These are phyloP conservation scores for Rhodotorula glutinis DNA, from an alignment of 1,284 basidiomycete species.

Conservation along the genomic window DNA sequence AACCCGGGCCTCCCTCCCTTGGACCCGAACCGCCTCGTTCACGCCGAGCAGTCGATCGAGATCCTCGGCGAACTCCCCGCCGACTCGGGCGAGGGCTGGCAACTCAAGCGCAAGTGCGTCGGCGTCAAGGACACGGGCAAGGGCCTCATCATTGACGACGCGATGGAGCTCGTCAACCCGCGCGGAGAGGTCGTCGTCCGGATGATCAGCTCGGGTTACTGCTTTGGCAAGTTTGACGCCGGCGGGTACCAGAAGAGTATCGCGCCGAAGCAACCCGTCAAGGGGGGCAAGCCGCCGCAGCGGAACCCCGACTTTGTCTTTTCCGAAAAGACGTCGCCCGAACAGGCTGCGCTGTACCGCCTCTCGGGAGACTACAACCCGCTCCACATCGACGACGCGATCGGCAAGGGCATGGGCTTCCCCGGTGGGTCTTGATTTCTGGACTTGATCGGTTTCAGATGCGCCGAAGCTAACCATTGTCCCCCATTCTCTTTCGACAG, in stretches of 20 bases:
- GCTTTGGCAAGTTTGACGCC: slow-evolving; percentile 60
- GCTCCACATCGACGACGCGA: slow-evolving; percentile 64
- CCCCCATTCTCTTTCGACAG: not conserved
- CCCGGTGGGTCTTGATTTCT: slow-evolving; percentile 53
- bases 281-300: slow-evolving; percentile 58
- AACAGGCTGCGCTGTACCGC: slow-evolving; percentile 73
- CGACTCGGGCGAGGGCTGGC: slow-evolving; percentile 66
- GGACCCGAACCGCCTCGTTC: slow-evolving; percentile 48
- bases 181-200: slow-evolving; percentile 62
- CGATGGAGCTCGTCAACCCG: slow-evolving; percentile 62
- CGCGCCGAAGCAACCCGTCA: slow-evolving; percentile 61
- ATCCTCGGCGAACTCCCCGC: slow-evolving; percentile 46
- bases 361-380: slow-evolving; percentile 74
- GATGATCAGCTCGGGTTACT: slow-evolving; percentile 21
- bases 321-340: slow-evolving; percentile 64
- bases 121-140: slow-evolving; percentile 74
- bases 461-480: not conserved
- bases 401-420: slow-evolving; percentile 59
- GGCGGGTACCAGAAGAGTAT: slow-evolving; percentile 62
- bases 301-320: slow-evolving; percentile 66
- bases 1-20: slow-evolving; percentile 42
- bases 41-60: slow-evolving; percentile 49
- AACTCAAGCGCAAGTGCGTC: slow-evolving; percentile 59
- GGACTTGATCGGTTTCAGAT: not conserved
- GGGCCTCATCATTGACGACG: slow-evolving; percentile 68